A percentile compares a stretch with the other conserved stretches of the same genome.
phyloP scores from a whole-genome alignment of 768 basidiomycete species.

The Boletus rubropictus region DNA sequence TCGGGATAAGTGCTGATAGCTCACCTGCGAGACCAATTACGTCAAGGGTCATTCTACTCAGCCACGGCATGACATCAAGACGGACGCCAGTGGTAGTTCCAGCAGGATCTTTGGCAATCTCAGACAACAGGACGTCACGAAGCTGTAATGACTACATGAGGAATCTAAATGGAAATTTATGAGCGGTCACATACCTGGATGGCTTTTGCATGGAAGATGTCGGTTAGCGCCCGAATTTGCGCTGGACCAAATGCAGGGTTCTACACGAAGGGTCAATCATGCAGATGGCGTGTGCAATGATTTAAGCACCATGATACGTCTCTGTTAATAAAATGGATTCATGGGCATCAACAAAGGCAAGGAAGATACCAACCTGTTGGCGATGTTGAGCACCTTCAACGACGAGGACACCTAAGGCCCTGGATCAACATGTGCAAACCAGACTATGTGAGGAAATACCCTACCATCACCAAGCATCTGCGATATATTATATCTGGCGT shows the following conservation, averaged over 20 bases:
- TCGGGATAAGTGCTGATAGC: background rate
- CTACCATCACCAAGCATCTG: slow-evolving; percentile 3
- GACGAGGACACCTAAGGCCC: slow-evolving; percentile 39
- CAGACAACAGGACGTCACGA: slow-evolving; percentile 39
- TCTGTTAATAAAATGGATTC: background rate
- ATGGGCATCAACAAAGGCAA: background rate
- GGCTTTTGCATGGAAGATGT: slow-evolving; percentile 54
- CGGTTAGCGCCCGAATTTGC: slow-evolving; percentile 54
- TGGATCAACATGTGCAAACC: background rate
- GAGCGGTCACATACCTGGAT: slow-evolving; percentile 34
- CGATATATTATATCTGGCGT: background rate
- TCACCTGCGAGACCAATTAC: slow-evolving; percentile 38
- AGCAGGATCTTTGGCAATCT: slow-evolving; percentile 26
- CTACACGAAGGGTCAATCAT: slow-evolving; percentile 23
- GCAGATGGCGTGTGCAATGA: background rate
- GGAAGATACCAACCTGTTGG: slow-evolving; percentile 29
- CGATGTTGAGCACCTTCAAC: slow-evolving; percentile 38
- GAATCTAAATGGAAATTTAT: background rate
- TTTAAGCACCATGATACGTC: slow-evolving; percentile 31
- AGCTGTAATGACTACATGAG: slow-evolving; percentile 23
- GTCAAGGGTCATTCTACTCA: slow-evolving; percentile 34
- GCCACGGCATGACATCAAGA: slow-evolving; percentile 30
- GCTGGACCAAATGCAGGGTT: slow-evolving; percentile 63
- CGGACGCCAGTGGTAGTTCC: slow-evolving; percentile 8
- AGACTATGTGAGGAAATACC: background rate